Percentiles rank a stretch among this genome's conserved stretches.
Evolutionary conservation across 495 filamentous ascomycete species (phyloP).

Genomic region (Clohesyomyces aquaticus): DNA sequence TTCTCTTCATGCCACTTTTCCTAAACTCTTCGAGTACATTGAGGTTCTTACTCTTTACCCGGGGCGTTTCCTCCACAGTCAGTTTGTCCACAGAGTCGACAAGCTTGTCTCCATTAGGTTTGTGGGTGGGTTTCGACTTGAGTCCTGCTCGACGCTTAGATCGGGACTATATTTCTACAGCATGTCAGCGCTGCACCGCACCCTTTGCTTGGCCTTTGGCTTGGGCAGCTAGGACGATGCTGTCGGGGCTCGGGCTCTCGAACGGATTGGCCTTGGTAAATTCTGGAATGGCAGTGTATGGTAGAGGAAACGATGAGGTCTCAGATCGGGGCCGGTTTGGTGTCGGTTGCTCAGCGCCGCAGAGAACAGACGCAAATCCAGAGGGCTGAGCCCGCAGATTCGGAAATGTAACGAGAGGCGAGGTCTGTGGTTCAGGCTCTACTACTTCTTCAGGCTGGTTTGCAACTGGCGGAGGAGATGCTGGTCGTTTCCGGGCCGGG

Average conservation of each 20-base stretch:
- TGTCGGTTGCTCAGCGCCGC: conserved; percentile 5
- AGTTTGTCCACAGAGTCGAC: conserved; percentile 55
- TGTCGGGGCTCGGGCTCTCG: conserved; percentile 90
- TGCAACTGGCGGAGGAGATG: conserved; percentile 42
- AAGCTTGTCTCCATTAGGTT: conserved; percentile 51
- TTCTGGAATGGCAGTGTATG: conserved; percentile 54
- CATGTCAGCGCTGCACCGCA: conserved; percentile 54
- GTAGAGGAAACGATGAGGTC: conserved; percentile 55
- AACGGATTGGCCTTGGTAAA: conserved; percentile 67
- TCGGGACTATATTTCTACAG: not conserved
- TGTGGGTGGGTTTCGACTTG: conserved; percentile 52
- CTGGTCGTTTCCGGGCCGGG: conserved; percentile 21
- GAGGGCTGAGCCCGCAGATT: conserved; percentile 47
- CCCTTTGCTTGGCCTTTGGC: conserved; percentile 90
- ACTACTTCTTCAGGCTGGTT: conserved; percentile 20
- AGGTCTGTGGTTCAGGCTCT: conserved; percentile 6
- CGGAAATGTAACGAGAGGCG: conserved; percentile 20
- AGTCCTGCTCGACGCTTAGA: conserved; percentile 50
- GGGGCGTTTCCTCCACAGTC: conserved; percentile 69
- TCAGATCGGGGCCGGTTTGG: conserved; percentile 49
- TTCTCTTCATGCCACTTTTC: conserved; percentile 73
- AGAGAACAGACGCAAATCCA: conserved; percentile 68
- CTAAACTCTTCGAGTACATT: conserved; percentile 82
- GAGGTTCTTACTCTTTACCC: conserved; percentile 81
- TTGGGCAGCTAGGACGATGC: conserved; percentile 84